phyloP scores from a whole-genome alignment of 2,329 filamentous ascomycete genomes.

The Dothideomycetes sp. region DNA sequence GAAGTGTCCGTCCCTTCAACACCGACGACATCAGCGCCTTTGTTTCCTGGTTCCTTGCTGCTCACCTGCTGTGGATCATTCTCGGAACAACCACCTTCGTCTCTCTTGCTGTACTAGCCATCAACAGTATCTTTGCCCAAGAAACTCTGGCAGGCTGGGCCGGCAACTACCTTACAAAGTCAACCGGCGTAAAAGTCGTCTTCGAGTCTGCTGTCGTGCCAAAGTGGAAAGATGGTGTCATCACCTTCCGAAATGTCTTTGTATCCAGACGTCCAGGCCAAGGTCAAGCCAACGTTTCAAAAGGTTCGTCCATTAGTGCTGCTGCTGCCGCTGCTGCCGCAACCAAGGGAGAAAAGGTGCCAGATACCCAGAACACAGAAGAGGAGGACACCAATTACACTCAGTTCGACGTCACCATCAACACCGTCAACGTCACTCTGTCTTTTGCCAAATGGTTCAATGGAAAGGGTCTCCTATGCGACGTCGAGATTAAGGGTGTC shows the following conservation, averaged over 20 bases:
- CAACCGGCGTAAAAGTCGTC: slow-evolving; percentile 83
- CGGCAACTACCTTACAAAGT: slow-evolving; percentile 89
- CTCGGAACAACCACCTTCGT: slow-evolving; percentile 96
- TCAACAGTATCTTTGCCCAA: slow-evolving; percentile 95
- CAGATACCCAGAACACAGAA: slow-evolving; percentile 22
- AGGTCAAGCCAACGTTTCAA: slow-evolving; percentile 70
- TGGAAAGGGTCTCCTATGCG: slow-evolving; percentile 78
- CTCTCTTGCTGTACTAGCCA: slow-evolving; percentile 76
- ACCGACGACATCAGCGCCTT: slow-evolving; percentile 93
- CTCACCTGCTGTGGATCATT: slow-evolving; percentile 91
- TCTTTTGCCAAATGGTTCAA: slow-evolving; percentile 99
- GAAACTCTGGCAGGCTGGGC: slow-evolving; percentile 91
- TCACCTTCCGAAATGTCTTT: slow-evolving; percentile 93
- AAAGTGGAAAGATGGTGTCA: slow-evolving; percentile 89
- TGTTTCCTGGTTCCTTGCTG: slow-evolving; percentile 86
- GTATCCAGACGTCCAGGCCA: slow-evolving; percentile 85
- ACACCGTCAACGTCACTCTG: slow-evolving; percentile 88
- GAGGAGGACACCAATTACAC: slow-evolving; percentile 96
- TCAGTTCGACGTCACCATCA: slow-evolving; percentile 90
- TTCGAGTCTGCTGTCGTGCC: slow-evolving; percentile 98
- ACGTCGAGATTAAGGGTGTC: slow-evolving; percentile 90
- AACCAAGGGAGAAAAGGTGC: slow-evolving; percentile 34
- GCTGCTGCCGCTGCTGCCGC: slow-evolving; percentile 63
- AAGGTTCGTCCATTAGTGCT: slow-evolving; percentile 76
- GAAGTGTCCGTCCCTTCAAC: slow-evolving; percentile 89